Base-by-base conservation (phyloP, 1,284 basidiomycete species). In the Vanrija humicola region DNA sequence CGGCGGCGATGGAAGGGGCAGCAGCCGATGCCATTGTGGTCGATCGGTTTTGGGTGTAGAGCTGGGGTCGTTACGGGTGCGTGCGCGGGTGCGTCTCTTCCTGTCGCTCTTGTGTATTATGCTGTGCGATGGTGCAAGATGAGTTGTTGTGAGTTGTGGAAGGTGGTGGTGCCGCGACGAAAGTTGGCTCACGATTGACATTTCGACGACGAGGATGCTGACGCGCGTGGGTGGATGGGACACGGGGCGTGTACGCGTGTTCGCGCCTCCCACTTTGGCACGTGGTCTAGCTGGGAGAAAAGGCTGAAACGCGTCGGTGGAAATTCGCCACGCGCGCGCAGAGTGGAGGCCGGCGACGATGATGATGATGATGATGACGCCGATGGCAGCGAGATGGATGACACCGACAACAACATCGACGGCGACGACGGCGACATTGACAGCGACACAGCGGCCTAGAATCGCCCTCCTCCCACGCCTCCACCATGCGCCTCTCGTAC, bases 1-100 rank as follows among this genome's bases (percentile, higher is more conserved):
- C 49, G 29, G 54, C 42, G 46, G 62, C 53, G 38, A 53, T 26
- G 16, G 55, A 45, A 18, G 64, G 46, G 45, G 61, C 55, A 50
- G 66, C 50, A 38, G 61, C 55, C 50, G 54, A 45, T 54, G 57
- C 65, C 66, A 69, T 70, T 16, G 42, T 66, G 56, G n/a, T 23
- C 21, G n/a, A 50, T 18, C 29, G 18, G 19, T 57, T 25, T 46
- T 29, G 19, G 29, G 19, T 18, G 19, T 29, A 34, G 43, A n/a
- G 46, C 34, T 29, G 49, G 43, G 42, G 16, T 55, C 23, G 40
- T 21, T 42, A 42, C 40, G 8, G n/a, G 1, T 18, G 40, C 10
- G n/a, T 2, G 50, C 43, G 6, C 15, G 25, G 19, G 19, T 38
- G 5, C 7, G 16, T 43, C 40, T 23, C 28, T 5, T 19, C 15